phyloP scores from a whole-genome alignment of 441 rosid genomes.

The Pelargonium fulgidum region DNA sequence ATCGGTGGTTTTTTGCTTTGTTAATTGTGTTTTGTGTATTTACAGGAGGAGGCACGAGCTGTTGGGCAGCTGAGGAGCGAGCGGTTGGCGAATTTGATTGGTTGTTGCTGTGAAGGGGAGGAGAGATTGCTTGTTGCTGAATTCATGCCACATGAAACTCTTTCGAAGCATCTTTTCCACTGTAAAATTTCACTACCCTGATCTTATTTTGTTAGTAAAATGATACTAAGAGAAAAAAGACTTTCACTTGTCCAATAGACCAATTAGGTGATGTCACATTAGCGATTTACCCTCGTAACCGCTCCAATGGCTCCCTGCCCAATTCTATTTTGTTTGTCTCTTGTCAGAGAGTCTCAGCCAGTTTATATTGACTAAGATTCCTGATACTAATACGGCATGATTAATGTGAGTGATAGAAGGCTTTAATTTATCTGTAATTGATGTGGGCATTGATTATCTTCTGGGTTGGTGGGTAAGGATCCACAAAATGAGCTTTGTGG shows the following conservation, averaged over 20 bases:
- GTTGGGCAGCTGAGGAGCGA: conserved; percentile 81
- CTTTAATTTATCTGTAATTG: neutral
- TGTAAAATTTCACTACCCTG: conserved; percentile 35
- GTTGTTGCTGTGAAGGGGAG: conserved; percentile 86
- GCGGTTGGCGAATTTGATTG: conserved; percentile 75
- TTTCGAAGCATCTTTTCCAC: conserved; percentile 89
- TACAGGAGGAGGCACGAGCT: conserved; percentile 78
- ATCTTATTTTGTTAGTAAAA: neutral
- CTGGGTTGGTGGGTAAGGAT: neutral
- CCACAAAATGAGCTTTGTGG: too few relatives aligned
- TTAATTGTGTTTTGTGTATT: conserved; percentile 7
- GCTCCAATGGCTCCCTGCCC: too few relatives aligned
- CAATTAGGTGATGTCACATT: too few relatives aligned
- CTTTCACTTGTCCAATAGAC: too few relatives aligned
- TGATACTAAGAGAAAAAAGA: too few relatives aligned
- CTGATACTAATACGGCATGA: neutral
- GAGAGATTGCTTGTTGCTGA: conserved; percentile 91
- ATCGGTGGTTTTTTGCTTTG: conserved; percentile 17
- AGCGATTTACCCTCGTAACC: too few relatives aligned
- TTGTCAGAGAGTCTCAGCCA: too few relatives aligned
- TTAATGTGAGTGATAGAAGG: neutral
- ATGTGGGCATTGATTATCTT: neutral
- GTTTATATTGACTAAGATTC: too few relatives aligned
- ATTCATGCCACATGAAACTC: conserved; percentile 91
- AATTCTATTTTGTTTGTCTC: too few relatives aligned